These are phyloP conservation scores for Lophiotrema nucula DNA, from an alignment of 495 filamentous ascomycete genomes.

Conservation along the genomic window DNA sequence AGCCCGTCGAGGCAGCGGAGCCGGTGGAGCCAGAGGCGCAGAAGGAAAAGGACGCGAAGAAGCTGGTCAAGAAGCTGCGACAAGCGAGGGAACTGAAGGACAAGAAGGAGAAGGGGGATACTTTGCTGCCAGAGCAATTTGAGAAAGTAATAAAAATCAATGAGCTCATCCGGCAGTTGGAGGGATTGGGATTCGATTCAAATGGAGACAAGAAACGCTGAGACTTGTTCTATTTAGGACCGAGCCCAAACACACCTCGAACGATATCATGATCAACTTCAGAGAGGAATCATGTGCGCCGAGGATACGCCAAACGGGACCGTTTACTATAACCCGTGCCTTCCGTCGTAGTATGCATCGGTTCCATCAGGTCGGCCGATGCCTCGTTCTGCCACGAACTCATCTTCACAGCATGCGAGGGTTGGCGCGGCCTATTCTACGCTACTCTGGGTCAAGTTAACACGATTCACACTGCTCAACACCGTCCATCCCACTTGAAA, in stretches of 20 bases:
- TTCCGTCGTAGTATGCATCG: no score
- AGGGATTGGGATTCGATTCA: conserved; percentile 77
- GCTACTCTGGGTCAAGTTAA: no score
- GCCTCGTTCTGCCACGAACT: no score
- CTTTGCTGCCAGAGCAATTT: conserved; percentile 87
- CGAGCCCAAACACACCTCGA: neutral
- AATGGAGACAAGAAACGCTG: conserved; percentile 54
- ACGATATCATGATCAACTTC: conserved; percentile 4
- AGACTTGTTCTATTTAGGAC: conserved; percentile 18
- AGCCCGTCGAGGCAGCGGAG: neutral
- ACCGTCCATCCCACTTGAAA: no score
- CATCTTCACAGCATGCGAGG: no score
- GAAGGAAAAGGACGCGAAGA: conserved; percentile 87
- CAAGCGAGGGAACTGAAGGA: conserved; percentile 87
- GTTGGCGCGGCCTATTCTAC: no score
- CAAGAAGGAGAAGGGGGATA: conserved; percentile 84
- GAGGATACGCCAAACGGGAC: conserved; percentile 9
- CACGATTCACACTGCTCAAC: no score
- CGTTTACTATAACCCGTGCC: no score
- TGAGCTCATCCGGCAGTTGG: conserved; percentile 85
- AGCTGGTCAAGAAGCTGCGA: conserved; percentile 91
- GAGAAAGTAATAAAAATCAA: conserved; percentile 97
- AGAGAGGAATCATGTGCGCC: conserved; percentile 1
- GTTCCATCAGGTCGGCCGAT: no score
- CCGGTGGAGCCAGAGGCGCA: conserved; percentile 66